Evolutionary conservation across 2,329 filamentous ascomycete species (phyloP), one percentile per base, ranked within the genome.

Genomic region (Colletotrichum gigasporum): DNA sequence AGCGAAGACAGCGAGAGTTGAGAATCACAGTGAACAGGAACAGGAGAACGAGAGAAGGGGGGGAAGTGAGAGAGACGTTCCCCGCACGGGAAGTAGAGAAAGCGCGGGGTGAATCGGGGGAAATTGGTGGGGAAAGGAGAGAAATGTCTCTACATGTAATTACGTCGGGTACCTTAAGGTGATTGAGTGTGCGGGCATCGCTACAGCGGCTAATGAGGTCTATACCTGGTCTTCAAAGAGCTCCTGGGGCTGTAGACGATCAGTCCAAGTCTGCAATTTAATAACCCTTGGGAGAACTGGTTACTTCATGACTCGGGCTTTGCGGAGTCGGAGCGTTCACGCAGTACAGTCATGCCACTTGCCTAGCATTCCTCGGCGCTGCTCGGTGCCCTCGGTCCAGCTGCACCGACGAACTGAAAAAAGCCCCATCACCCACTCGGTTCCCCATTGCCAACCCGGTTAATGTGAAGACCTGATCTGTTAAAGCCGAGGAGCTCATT

Each of bases 41-140:
- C n/a, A n/a, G n/a, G n/a, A n/a, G n/a, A n/a, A n/a, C n/a, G n/a
- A n/a, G n/a, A n/a, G n/a, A n/a, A n/a, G n/a, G n/a, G n/a, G n/a
- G n/a, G n/a, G n/a, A 34, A 45, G 4, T 3, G 10, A 18, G 22
- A 18, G 35, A 32, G n/a, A 9, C 12, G 16, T 63, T 51, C 55
- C 61, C 61, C 61, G 55, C 61, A 63, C 34, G 35, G 45, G 26
- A 28, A 26, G 32, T 22, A 18, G 6, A 35, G 14, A 32, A 20
- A 37, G 39, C 24, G 54, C 18, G 55, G 60, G 60, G 53, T 59
- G 45, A 59, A 24, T 39, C 54, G 39, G 60, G 45, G 54, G 34
- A 44, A 45, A 16, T 11, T 28, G 34, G 47, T 22, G 47, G 28
- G 37, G 44, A 12, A 30, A 16, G 26, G 7, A 22, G 39, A 24